Base-by-base conservation (phyloP, 345 rosid genomes). In the Dipteronia sinensis region DNA sequence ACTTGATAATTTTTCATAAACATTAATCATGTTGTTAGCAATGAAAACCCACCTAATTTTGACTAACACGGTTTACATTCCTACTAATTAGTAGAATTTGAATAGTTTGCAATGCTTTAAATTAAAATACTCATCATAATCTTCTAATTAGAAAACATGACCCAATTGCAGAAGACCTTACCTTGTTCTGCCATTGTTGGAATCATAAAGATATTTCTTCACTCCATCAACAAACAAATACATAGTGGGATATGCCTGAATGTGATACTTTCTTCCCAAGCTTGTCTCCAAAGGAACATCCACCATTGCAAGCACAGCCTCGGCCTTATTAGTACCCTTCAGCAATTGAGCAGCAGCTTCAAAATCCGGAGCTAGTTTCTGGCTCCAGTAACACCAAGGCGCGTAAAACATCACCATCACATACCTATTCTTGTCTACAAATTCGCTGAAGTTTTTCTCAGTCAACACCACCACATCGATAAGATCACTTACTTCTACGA, bases 361-460 rank as follows among this genome's bases (percentile, higher is more conserved):
- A 55, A 83, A 89, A 59, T 83, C 85, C 10, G 89, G 92, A 0
- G 84, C 78, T 22, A 87, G 69, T 63, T 62, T 44, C 73, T 74
- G 77, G 75, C 90, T 83, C 74, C 83, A 81, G 31, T 82, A 81
- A 71, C 92, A 89, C 92, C 92, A 89, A 0, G 88, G 82, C 19
- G 87, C 89, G 64, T 87, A 85, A 67, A 87, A 89, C 56, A 87
- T 77, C 44, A 44, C 68, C 76, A 73, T 61, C 61, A 83, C 85
- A 69, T 81, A 77, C 71, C 77, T 77, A 20, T 84, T 76, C 72
- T 73, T 81, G 40, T 62, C 51, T 9, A 87, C 38, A 77, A 89
- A 85, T 20, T 84, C 82, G 16, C 81, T 81, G 79, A 87, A 87
- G 67, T 89, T 89, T 16, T 76, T 81, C 70, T 76, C 80, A 15